Percentiles rank a stretch among this genome's conserved stretches.
Evolutionary conservation across 2,329 filamentous ascomycete genomes (phyloP).

Genomic region (Xylariaceae sp.): DNA sequence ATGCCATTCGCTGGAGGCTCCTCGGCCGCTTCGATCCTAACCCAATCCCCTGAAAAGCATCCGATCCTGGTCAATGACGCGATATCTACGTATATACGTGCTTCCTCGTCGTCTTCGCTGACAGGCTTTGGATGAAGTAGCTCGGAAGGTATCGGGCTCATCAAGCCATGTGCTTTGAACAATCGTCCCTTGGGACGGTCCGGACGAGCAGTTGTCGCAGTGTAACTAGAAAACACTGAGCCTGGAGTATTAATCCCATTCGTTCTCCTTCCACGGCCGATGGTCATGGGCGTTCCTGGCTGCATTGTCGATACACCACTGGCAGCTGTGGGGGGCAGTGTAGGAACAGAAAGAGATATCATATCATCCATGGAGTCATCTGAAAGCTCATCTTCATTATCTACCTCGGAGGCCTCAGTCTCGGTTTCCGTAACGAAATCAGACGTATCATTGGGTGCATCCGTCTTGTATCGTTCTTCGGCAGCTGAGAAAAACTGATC

Average conservation of each 20-base stretch:
- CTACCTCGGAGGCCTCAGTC: constrained; percentile 57
- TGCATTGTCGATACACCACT: constrained; percentile 77
- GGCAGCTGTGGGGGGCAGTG: constrained; percentile 70
- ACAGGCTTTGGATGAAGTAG: constrained; percentile 79
- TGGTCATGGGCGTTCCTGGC: constrained; percentile 73
- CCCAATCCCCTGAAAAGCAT: constrained; percentile 98
- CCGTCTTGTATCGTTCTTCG: constrained; percentile 67
- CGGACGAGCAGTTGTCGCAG: constrained; percentile 73
- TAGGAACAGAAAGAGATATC: constrained; percentile 81
- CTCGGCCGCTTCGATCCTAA: constrained; percentile 72
- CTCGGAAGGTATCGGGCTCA: constrained; percentile 68
- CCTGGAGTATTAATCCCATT: constrained; percentile 79
- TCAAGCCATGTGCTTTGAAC: constrained; percentile 77
- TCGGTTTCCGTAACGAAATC: constrained; percentile 58
- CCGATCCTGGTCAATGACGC: constrained; percentile 81
- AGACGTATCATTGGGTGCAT: constrained; percentile 54
- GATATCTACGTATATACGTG: constrained; percentile 86
- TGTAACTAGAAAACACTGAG: constrained; percentile 86
- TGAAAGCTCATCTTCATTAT: constrained; percentile 72
- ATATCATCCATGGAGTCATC: constrained; percentile 92
- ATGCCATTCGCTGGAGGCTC: constrained; percentile 67
- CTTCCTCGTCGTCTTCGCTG: constrained; percentile 77
- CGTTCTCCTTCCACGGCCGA: constrained; percentile 58
- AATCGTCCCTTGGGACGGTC: constrained; percentile 70
- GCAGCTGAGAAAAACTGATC: constrained; percentile 92